Evolutionary conservation across 345 rosid species (phyloP).

Genomic region (Pugionium cornutum): DNA sequence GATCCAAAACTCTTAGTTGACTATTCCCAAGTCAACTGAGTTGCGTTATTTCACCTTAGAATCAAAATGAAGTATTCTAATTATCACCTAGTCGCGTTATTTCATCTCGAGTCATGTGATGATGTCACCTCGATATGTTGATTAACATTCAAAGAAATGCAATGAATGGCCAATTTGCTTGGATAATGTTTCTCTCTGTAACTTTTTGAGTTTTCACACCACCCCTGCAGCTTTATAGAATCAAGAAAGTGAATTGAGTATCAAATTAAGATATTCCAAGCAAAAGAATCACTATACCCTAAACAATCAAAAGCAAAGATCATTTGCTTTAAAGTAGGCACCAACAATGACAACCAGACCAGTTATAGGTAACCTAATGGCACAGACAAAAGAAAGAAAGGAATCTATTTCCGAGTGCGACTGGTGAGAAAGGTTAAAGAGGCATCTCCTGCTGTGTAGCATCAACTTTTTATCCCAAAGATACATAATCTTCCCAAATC

Average conservation of each 20-base stretch:
- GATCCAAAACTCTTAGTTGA: not conserved
- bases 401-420: constrained; percentile 21
- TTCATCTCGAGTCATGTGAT: constrained; percentile 6
- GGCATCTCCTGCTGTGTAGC: constrained; percentile 11
- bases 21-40: too few relatives aligned
- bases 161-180: not conserved
- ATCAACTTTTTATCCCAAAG: constrained; percentile 35
- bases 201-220: constrained; percentile 12
- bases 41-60: too few relatives aligned
- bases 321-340: not conserved
- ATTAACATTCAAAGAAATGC: not conserved
- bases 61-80: not conserved
- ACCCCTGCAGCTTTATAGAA: not conserved
- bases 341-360: constrained; percentile 20
- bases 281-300: constrained; percentile 26
- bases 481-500: constrained; percentile 27
- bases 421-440: constrained; percentile 27
- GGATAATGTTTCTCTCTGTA: not conserved
- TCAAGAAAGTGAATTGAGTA: constrained; percentile 15
- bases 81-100: constrained; percentile 2
- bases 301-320: constrained; percentile 18
- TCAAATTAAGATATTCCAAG: constrained; percentile 24
- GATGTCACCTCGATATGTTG: constrained; percentile 4
- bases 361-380: constrained; percentile 23
- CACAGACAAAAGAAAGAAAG: constrained; percentile 23